phyloP scores from a whole-genome alignment of 371 early-diverging fungal genomes.

The Syncephalastrum contaminatum region DNA sequence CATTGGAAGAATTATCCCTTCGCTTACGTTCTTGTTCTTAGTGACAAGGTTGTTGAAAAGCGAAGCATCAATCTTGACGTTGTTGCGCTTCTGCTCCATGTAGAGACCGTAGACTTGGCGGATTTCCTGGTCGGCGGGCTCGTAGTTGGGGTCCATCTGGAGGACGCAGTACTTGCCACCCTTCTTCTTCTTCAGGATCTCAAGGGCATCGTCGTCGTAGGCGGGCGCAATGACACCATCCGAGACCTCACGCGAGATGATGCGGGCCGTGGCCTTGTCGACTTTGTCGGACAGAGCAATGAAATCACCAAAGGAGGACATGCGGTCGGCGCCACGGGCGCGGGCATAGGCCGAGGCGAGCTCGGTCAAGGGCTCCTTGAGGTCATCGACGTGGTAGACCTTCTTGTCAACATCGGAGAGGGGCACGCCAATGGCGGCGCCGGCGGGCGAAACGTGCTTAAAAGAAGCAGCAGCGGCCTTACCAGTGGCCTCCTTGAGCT shows the following conservation, averaged over 20 bases:
- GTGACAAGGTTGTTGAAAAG: slow-evolving; percentile 86
- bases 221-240: slow-evolving; percentile 97
- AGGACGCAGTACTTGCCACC: slow-evolving; percentile 95
- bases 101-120: slow-evolving; percentile 94
- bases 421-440: slow-evolving; percentile 92
- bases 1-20: slow-evolving; percentile 15
- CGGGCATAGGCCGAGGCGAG: slow-evolving; percentile 86
- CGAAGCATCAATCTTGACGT: slow-evolving; percentile 67
- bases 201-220: slow-evolving; percentile 87
- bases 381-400: slow-evolving; percentile 91
- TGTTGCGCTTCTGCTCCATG: slow-evolving; percentile 91
- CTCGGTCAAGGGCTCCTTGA: slow-evolving; percentile 70
- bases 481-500: slow-evolving; percentile 57
- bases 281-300: slow-evolving; percentile 88
- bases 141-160: slow-evolving; percentile 89
- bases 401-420: slow-evolving; percentile 80
- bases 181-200: slow-evolving; percentile 91
- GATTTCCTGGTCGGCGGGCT: slow-evolving; percentile 79
- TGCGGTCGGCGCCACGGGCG: slow-evolving; percentile 94
- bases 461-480: slow-evolving; percentile 92
- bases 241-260: slow-evolving; percentile 93
- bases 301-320: slow-evolving; percentile 98
- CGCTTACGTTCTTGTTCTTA: slow-evolving; percentile 64
- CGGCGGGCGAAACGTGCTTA: slow-evolving; percentile 98
- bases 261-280: slow-evolving; percentile 92